Percentiles rank a stretch among this genome's conserved stretches.
Conservation (phyloP, 441 rosid species). For the Flueggea neowawraea region DNA sequence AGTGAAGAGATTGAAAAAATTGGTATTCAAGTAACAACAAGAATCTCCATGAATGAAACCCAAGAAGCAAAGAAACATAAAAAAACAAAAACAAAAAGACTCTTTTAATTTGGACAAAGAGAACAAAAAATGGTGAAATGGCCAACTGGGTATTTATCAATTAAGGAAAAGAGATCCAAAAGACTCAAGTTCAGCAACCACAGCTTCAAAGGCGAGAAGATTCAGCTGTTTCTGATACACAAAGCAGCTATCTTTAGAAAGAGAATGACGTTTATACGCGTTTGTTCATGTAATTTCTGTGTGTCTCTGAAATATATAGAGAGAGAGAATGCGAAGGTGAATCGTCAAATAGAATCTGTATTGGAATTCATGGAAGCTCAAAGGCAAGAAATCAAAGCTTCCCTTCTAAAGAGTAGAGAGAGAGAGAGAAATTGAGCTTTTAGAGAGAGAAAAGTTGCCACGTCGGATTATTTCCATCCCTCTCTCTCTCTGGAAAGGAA, state of each 20-base stretch:
- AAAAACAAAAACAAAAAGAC: too few species aligned
- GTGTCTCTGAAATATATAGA: background rate
- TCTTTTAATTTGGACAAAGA: background rate
- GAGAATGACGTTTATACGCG: background rate
- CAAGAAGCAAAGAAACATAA: slow-evolving; percentile 24
- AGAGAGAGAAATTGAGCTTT: too few species aligned
- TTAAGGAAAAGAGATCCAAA: background rate
- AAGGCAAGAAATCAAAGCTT: slow-evolving; percentile 3
- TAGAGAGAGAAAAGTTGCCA: slow-evolving; percentile 17
- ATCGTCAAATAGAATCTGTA: slow-evolving; percentile 13
- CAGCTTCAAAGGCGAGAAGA: background rate
- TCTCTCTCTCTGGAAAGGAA: too few species aligned
- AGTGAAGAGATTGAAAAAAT: slow-evolving; percentile 3
- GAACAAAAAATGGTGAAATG: background rate
- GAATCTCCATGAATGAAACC: slow-evolving; percentile 21
- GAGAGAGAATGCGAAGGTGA: background rate
- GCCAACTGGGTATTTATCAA: background rate
- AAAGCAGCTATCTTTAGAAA: background rate
- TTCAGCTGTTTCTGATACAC: background rate
- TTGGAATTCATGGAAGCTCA: slow-evolving; percentile 9
- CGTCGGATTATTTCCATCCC: slow-evolving; percentile 9
- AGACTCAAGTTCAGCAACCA: background rate
- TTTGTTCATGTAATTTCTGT: too few species aligned
- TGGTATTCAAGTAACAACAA: slow-evolving; percentile 18
- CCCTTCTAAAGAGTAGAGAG: background rate